Conservation (phyloP, 2,329 filamentous ascomycete genomes). For the Mycocentrospora acerina region DNA sequence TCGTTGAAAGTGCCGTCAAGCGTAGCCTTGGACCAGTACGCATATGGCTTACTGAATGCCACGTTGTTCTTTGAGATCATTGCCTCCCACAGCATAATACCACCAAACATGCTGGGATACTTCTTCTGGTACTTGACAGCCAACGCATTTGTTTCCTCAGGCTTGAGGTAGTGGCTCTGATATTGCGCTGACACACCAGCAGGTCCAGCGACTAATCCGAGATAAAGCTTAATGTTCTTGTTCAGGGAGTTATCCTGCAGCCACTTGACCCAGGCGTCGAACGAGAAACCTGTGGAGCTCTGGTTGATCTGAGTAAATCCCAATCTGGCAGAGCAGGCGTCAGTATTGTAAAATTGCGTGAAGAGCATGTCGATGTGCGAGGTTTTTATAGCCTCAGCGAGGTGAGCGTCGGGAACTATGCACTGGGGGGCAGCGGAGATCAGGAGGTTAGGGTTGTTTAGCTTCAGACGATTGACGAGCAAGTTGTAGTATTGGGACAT, state of each 20-base stretch:
- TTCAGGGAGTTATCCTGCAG: constrained; percentile 43
- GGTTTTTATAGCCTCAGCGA: constrained; percentile 48
- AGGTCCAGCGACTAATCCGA: constrained; percentile 50
- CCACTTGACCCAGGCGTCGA: constrained; percentile 46
- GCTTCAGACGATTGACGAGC: constrained; percentile 52
- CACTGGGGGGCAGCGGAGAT: constrained; percentile 59
- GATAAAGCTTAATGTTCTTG: constrained; percentile 52
- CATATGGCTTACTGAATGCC: constrained; percentile 48
- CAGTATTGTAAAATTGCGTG: constrained; percentile 60
- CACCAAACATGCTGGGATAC: constrained; percentile 53
- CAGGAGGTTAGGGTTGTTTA: constrained; percentile 44
- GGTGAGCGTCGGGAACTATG: constrained; percentile 48
- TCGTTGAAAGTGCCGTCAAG: constrained; percentile 20
- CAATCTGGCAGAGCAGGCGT: constrained; percentile 51
- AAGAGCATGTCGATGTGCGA: constrained; percentile 56
- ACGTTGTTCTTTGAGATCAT: constrained; percentile 51
- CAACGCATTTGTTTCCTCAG: constrained; percentile 48
- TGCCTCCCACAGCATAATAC: constrained; percentile 63
- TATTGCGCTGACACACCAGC: constrained; percentile 21
- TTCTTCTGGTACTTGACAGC: constrained; percentile 40
- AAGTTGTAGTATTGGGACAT: constrained; percentile 47
- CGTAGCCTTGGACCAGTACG: constrained; percentile 50
- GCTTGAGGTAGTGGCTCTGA: constrained; percentile 49
- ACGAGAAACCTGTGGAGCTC: constrained; percentile 47
- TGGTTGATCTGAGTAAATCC: constrained; percentile 32